Percentiles rank a stretch among this genome's conserved stretches.
Conservation (phyloP, 2,329 filamentous ascomycete species). For the Colletotrichum graminicola region DNA sequence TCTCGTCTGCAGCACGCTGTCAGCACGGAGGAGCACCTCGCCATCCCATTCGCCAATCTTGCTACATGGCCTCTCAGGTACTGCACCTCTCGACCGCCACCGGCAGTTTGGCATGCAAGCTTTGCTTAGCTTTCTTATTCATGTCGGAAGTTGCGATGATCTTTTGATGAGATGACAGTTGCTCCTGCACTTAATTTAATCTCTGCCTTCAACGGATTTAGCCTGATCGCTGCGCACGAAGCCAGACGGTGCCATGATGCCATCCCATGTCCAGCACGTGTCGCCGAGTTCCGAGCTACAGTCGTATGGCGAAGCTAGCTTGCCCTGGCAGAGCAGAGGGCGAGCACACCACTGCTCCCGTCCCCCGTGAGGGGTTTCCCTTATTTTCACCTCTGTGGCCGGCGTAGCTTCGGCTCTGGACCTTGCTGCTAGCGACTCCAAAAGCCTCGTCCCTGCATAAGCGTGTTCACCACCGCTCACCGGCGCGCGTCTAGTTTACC, state of each 20-base stretch:
- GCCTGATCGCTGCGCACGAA: constrained; percentile 17
- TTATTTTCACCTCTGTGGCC: not conserved
- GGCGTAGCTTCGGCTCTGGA: not conserved
- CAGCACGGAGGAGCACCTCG: not conserved
- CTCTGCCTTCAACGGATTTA: not conserved
- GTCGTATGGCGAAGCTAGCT: not conserved
- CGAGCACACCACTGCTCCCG: not conserved
- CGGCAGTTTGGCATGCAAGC: constrained; percentile 26
- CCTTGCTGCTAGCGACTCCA: not conserved
- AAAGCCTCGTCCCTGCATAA: constrained; percentile 10
- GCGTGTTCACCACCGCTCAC: constrained; percentile 1
- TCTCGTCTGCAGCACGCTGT: constrained; percentile 4
- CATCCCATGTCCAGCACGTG: constrained; percentile 34
- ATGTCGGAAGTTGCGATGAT: constrained; percentile 25
- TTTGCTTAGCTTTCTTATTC: constrained; percentile 29
- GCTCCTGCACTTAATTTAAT: not conserved
- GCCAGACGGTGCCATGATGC: constrained; percentile 29
- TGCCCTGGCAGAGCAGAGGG: constrained; percentile 5
- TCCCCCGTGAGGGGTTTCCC: not conserved
- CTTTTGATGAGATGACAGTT: constrained; percentile 2
- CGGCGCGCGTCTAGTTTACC: not conserved
- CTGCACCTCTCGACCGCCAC: constrained; percentile 15
- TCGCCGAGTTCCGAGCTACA: not conserved
- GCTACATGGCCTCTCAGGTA: not conserved
- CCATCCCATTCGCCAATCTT: constrained; percentile 7